Conservation (phyloP, 1,284 basidiomycete species). For the Naganishia liquefaciens region DNA sequence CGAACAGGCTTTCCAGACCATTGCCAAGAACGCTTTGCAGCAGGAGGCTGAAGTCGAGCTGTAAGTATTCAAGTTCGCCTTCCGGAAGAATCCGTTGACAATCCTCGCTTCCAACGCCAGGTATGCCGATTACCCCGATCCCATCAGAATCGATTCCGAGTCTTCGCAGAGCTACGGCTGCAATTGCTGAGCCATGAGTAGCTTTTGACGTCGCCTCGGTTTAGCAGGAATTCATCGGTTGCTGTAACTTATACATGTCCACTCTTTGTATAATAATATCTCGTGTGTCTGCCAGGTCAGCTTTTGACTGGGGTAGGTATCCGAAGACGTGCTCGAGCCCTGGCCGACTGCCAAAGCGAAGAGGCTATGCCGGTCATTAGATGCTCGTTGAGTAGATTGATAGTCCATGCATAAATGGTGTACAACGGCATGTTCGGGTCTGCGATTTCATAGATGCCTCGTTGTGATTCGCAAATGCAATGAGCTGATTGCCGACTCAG, state of each 20-base stretch:
- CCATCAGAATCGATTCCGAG: conserved; percentile 94
- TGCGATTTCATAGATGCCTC: no score
- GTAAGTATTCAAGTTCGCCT: conserved; percentile 58
- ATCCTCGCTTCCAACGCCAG: conserved; percentile 55
- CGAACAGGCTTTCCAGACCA: conserved; percentile 99
- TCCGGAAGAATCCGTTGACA: background rate
- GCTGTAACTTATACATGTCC: background rate
- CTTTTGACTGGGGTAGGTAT: no score
- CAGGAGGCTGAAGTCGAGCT: conserved; percentile 96
- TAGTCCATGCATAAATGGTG: no score
- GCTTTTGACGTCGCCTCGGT: background rate
- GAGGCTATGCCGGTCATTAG: no score
- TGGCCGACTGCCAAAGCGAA: no score
- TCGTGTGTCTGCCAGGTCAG: background rate
- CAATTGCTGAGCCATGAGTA: conserved; percentile 5
- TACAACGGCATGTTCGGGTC: no score
- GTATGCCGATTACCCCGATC: conserved; percentile 98
- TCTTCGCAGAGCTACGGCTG: conserved; percentile 88
- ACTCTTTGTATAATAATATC: conserved; percentile 13
- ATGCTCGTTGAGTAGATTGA: no score
- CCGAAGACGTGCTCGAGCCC: no score
- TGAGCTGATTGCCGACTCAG: background rate
- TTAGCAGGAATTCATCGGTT: background rate
- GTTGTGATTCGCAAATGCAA: no score
- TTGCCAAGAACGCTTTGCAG: conserved; percentile 95